These are phyloP conservation scores for Penicillium sp. DNA, from an alignment of 2,329 filamentous ascomycete species.

Conservation along the genomic window DNA sequence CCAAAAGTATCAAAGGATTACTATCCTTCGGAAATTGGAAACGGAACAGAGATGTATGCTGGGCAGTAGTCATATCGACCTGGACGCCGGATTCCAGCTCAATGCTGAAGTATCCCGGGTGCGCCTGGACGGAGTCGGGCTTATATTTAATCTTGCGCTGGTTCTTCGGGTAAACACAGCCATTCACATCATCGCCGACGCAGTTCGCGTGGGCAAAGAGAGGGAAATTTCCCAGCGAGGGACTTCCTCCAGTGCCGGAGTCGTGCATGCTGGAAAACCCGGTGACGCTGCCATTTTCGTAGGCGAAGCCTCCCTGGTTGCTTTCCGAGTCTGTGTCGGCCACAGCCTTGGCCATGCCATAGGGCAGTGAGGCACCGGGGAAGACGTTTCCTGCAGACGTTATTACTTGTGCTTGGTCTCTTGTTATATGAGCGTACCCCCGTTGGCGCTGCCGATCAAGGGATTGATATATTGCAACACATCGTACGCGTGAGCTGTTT, in stretches of 20 bases:
- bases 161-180: slow-evolving; percentile 62
- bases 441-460: slow-evolving; percentile 57
- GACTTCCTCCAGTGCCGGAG: slow-evolving; percentile 53
- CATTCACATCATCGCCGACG: slow-evolving; percentile 60
- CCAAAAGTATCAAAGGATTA: slow-evolving; percentile 64
- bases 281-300: slow-evolving; percentile 53
- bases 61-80: slow-evolving; percentile 67
- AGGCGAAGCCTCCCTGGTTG: slow-evolving; percentile 60
- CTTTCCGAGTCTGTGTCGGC: slow-evolving; percentile 53
- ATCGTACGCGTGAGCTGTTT: slow-evolving; percentile 33
- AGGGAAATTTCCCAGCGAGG: slow-evolving; percentile 72
- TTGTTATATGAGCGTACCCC: slow-evolving; percentile 32
- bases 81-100: slow-evolving; percentile 59
- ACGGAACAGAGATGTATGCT: slow-evolving; percentile 65
- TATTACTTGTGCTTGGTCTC: not conserved
- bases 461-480: slow-evolving; percentile 52
- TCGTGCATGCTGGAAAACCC: slow-evolving; percentile 57
- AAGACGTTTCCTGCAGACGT: slow-evolving; percentile 55
- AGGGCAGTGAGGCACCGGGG: slow-evolving; percentile 56
- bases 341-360: slow-evolving; percentile 59
- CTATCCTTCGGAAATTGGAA: slow-evolving; percentile 59
- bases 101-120: slow-evolving; percentile 67
- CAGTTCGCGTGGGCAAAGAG: slow-evolving; percentile 69
- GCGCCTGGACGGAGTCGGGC: slow-evolving; percentile 57
- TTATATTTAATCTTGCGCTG: slow-evolving; percentile 52